These are phyloP conservation scores for Curvularia sp. DNA, from an alignment of 2,329 filamentous ascomycete genomes.

Conservation along the genomic window DNA sequence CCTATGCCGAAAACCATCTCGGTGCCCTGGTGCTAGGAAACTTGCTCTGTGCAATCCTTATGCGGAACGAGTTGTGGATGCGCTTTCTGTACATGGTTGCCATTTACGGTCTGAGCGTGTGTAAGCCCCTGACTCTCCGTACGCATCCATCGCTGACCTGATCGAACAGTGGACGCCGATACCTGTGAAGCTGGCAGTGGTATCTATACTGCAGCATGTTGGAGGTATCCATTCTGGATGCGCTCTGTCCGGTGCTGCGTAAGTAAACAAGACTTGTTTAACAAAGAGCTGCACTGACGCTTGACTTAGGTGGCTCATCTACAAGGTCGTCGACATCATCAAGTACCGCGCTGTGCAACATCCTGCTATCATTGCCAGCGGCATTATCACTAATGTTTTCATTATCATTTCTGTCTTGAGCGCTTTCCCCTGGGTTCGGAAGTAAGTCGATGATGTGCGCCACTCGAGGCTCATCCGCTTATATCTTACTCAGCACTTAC, in stretches of 20 bases:
- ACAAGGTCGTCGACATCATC: constrained; percentile 47
- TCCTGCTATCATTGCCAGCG: constrained; percentile 41
- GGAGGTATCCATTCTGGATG: constrained; percentile 48
- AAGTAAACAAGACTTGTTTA: constrained; percentile 11
- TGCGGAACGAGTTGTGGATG: constrained; percentile 46
- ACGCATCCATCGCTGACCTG: constrained; percentile 8
- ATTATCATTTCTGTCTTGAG: constrained; percentile 47
- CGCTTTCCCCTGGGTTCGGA: constrained; percentile 47
- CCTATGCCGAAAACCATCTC: constrained; percentile 43
- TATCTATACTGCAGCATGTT: constrained; percentile 44
- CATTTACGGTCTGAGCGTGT: constrained; percentile 40
- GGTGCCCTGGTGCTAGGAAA: constrained; percentile 46
- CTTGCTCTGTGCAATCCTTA: constrained; percentile 39
- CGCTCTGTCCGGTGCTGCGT: constrained; percentile 45
- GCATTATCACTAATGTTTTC: constrained; percentile 44
- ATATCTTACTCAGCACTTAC: constrained; percentile 35
- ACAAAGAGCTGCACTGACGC: constrained; percentile 15
- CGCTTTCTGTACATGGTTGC: constrained; percentile 42
- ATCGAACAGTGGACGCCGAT: constrained; percentile 42
- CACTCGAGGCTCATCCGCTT: constrained; percentile 13
- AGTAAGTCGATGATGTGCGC: constrained; percentile 28
- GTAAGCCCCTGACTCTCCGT: constrained; percentile 18
- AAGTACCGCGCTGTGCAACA: constrained; percentile 43
- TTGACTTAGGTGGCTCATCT: constrained; percentile 41
- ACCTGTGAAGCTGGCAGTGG: constrained; percentile 39